Percentiles rank a stretch among this genome's conserved stretches.
Evolutionary conservation across 495 filamentous ascomycete species (phyloP).

Genomic region (Alectoria sarmentosa): DNA sequence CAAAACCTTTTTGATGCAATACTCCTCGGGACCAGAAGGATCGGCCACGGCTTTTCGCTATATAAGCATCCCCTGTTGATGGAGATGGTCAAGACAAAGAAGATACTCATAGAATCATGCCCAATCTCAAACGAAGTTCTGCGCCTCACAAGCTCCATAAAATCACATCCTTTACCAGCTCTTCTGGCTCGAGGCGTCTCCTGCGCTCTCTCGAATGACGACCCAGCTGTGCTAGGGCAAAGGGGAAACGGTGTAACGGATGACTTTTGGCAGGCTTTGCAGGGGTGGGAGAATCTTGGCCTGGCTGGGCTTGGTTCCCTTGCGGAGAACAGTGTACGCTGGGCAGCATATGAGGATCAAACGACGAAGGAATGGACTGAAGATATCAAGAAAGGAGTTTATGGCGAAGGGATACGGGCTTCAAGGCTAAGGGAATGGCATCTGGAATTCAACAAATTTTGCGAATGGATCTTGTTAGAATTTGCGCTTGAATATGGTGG

Average conservation of each 20-base stretch:
- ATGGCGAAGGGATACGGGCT: conserved; percentile 68
- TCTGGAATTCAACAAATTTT: conserved; percentile 80
- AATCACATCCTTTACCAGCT: conserved; percentile 75
- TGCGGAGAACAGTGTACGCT: conserved; percentile 86
- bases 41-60: conserved; percentile 81
- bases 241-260: conserved; percentile 70
- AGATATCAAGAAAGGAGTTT: conserved; percentile 63
- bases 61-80: conserved; percentile 89
- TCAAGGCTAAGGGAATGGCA: conserved; percentile 69
- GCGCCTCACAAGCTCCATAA: conserved; percentile 65
- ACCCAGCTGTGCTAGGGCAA: conserved; percentile 75
- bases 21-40: conserved; percentile 76
- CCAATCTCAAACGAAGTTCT: conserved; percentile 82
- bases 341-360: conserved; percentile 83
- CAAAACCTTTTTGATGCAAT: conserved; percentile 88
- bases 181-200: conserved; percentile 77
- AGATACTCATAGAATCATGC: conserved; percentile 80
- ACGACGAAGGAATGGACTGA: conserved; percentile 56
- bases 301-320: conserved; percentile 69
- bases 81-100: conserved; percentile 78
- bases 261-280: conserved; percentile 88
- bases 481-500: conserved; percentile 53
- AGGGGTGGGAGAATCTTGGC: conserved; percentile 79
- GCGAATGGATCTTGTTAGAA: conserved; percentile 79
- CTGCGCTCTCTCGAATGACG: conserved; percentile 74